phyloP scores from a whole-genome alignment of 495 filamentous ascomycete species.

The Xylaria palmicola region DNA sequence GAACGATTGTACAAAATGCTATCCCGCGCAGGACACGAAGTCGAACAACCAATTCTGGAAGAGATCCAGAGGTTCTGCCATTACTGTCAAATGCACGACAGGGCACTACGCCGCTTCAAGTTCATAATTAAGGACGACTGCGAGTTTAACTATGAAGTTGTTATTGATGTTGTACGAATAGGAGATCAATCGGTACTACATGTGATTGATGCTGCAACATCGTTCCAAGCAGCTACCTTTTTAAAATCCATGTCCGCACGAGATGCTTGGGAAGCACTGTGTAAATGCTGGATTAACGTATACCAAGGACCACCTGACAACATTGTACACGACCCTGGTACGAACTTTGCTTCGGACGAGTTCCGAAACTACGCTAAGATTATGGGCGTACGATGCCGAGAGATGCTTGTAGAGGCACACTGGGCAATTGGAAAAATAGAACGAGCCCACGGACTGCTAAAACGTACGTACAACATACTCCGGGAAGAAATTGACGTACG shows the following conservation, averaged over 20 bases:
- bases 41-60: not conserved
- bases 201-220: slow-evolving; percentile 1
- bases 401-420: slow-evolving; percentile 23
- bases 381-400: slow-evolving; percentile 5
- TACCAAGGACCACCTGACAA: slow-evolving; percentile 27
- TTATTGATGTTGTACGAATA: slow-evolving; percentile 16
- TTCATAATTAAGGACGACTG: slow-evolving; percentile 17
- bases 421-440: slow-evolving; percentile 26
- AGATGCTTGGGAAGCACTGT: slow-evolving; percentile 22
- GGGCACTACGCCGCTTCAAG: slow-evolving; percentile 15
- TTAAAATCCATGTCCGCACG: slow-evolving; percentile 17
- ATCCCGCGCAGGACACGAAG: no score
- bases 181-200: not conserved
- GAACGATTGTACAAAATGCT: no score
- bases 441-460: slow-evolving; percentile 17
- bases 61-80: slow-evolving; percentile 14
- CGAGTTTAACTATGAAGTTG: slow-evolving; percentile 18
- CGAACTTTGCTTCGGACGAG: slow-evolving; percentile 27
- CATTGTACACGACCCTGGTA: slow-evolving; percentile 23
- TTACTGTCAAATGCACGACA: slow-evolving; percentile 8
- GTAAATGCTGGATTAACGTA: slow-evolving; percentile 27
- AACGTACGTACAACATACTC: slow-evolving; percentile 23
- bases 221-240: slow-evolving; percentile 17
- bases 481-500: slow-evolving; percentile 10
- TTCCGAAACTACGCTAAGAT: slow-evolving; percentile 18